Conservation (phyloP, 2,329 filamentous ascomycete species). For the Nakataea oryzae region DNA sequence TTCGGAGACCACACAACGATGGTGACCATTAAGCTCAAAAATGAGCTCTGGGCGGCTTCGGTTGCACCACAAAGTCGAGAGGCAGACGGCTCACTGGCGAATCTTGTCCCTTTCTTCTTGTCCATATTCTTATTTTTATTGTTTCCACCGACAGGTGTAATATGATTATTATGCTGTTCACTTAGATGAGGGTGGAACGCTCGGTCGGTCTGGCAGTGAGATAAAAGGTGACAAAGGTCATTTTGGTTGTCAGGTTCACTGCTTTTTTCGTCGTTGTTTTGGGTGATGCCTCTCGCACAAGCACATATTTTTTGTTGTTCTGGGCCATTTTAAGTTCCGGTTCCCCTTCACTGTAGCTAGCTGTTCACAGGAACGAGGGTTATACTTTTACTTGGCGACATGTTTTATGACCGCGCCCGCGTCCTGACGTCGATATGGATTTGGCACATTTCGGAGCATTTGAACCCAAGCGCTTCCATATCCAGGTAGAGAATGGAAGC, state of each 20-base stretch:
- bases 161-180: background rate
- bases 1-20: background rate
- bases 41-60: background rate
- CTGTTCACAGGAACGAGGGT: background rate
- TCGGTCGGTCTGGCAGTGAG: background rate
- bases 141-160: background rate
- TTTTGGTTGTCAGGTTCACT: background rate
- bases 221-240: background rate
- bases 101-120: too few relatives aligned
- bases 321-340: background rate
- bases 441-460: too few relatives aligned
- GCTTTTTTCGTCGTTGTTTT: background rate
- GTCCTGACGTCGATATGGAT: too few relatives aligned
- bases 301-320: background rate
- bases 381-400: too few relatives aligned
- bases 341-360: background rate
- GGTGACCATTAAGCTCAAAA: too few relatives aligned
- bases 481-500: too few relatives aligned
- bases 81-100: too few relatives aligned
- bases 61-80: too few relatives aligned
- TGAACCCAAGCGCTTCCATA: too few relatives aligned
- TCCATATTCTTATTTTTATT: background rate
- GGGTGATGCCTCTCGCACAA: background rate
- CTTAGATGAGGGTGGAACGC: background rate
- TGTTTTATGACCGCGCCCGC: too few relatives aligned